Evolutionary conservation across 805 yeast species (phyloP).

Genomic region (Soucietia sequanensis): DNA sequence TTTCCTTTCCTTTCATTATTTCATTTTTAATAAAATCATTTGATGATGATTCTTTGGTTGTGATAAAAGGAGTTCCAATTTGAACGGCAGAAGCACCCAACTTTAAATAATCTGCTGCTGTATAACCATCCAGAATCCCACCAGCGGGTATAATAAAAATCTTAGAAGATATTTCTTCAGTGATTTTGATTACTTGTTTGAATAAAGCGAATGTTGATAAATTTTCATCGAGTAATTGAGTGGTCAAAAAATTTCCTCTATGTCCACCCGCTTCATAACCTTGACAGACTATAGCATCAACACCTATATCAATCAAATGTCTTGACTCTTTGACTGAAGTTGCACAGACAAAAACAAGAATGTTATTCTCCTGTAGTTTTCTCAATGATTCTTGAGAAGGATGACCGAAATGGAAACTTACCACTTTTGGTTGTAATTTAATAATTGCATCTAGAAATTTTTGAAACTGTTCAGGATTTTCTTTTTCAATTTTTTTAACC

Average conservation of each 20-base stretch:
- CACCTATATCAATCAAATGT: conserved; percentile 24
- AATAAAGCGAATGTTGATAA: conserved; percentile 35
- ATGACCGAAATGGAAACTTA: conserved; percentile 55
- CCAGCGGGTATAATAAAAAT: conserved; percentile 51
- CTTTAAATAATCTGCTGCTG: conserved; percentile 27
- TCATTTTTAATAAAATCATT: conserved; percentile 15
- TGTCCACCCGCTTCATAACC: conserved; percentile 70
- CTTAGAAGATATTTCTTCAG: neutral
- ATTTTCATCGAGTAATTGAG: conserved; percentile 26
- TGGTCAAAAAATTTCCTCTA: conserved; percentile 45
- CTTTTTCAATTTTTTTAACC: conserved; percentile 26
- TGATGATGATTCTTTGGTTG: conserved; percentile 28
- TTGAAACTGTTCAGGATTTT: conserved; percentile 12
- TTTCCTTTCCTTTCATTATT: conserved; percentile 2
- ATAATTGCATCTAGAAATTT: conserved; percentile 16
- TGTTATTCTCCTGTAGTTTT: conserved; percentile 33
- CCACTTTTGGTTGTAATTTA: conserved; percentile 37
- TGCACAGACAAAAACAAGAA: conserved; percentile 45
- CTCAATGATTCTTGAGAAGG: conserved; percentile 33
- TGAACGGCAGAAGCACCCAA: conserved; percentile 54
- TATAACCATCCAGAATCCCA: conserved; percentile 41
- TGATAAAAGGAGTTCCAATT: conserved; percentile 53
- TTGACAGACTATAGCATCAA: conserved; percentile 53
- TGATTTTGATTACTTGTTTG: conserved; percentile 12
- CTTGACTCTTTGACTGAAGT: conserved; percentile 46